Conservation (phyloP, 495 filamentous ascomycete genomes). For the Penicillium samsonianum region DNA sequence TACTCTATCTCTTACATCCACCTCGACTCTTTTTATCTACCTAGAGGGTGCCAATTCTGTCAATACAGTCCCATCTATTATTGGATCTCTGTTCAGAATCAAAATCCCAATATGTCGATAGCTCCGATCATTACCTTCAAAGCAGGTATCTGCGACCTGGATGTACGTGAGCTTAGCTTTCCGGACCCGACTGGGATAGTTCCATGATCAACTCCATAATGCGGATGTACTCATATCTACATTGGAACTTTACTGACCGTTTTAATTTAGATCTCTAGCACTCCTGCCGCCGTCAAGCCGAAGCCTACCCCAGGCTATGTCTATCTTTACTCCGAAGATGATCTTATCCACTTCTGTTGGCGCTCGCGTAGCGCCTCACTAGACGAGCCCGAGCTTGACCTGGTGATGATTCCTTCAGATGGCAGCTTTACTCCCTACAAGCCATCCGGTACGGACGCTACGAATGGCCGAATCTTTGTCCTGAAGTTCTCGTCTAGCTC, state of each 20-base stretch:
- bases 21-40: conserved; percentile 6
- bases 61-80: not conserved
- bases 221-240: not conserved
- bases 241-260: conserved; percentile 17
- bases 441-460: conserved; percentile 58
- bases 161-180: conserved; percentile 57
- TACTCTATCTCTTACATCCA: conserved; percentile 9
- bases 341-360: conserved; percentile 97
- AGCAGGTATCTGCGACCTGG: conserved; percentile 85
- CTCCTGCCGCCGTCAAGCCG: conserved; percentile 67
- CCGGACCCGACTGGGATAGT: not conserved
- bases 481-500: conserved; percentile 95
- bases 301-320: conserved; percentile 78
- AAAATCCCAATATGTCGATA: conserved; percentile 64
- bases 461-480: conserved; percentile 87
- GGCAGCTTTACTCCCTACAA: conserved; percentile 81
- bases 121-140: conserved; percentile 93
- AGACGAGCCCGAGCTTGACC: conserved; percentile 73
- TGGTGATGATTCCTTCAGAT: conserved; percentile 90
- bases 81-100: conserved; percentile 3
- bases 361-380: conserved; percentile 63
- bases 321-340: conserved; percentile 93
- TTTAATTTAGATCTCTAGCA: conserved; percentile 51
- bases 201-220: not conserved
- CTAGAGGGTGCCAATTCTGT: conserved; percentile 15